These are phyloP conservation scores for Umbellularia californica DNA, from an alignment of 164 flowering plant species.

Conservation along the genomic window DNA sequence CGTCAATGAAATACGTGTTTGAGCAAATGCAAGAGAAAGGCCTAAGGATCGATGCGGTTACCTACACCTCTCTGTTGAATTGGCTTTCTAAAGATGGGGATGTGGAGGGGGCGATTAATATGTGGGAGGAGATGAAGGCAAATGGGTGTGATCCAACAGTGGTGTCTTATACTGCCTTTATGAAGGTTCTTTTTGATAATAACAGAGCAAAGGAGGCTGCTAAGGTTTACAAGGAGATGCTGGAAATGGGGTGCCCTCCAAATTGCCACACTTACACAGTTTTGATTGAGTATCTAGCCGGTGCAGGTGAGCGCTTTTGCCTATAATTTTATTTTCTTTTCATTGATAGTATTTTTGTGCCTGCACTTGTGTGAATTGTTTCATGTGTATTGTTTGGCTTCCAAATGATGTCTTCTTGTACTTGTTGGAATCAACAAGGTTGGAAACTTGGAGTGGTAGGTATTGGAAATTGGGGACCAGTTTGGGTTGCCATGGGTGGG, in stretches of 20 bases:
- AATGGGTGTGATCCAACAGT: conserved; percentile 31
- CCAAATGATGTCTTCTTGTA: too few species aligned
- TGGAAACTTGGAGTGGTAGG: too few species aligned
- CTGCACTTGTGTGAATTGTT: too few species aligned
- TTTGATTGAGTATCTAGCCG: conserved; percentile 76
- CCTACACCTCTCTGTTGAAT: conserved; percentile 77
- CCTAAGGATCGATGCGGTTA: conserved; percentile 61
- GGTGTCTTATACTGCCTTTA: conserved; percentile 84
- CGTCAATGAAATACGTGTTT: conserved; percentile 69
- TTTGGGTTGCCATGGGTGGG: too few species aligned
- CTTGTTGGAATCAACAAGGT: too few species aligned
- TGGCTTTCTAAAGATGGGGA: conserved; percentile 82
- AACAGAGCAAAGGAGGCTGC: conserved; percentile 55
- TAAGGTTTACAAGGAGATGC: conserved; percentile 76
- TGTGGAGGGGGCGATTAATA: conserved; percentile 50
- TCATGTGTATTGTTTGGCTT: too few species aligned
- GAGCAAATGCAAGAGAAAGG: conserved; percentile 73
- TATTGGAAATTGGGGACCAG: too few species aligned
- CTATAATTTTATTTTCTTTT: too few species aligned
- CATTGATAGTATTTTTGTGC: too few species aligned
- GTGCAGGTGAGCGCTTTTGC: conserved; percentile 47
- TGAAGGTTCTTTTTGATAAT: conserved; percentile 75
- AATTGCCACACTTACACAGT: conserved; percentile 85
- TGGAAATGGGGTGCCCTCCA: conserved; percentile 55
- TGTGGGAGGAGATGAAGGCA: conserved; percentile 79